Percentiles rank a stretch among this genome's conserved stretches.
Conservation (phyloP, 805 yeast species). For the Lachancea meyersii region DNA sequence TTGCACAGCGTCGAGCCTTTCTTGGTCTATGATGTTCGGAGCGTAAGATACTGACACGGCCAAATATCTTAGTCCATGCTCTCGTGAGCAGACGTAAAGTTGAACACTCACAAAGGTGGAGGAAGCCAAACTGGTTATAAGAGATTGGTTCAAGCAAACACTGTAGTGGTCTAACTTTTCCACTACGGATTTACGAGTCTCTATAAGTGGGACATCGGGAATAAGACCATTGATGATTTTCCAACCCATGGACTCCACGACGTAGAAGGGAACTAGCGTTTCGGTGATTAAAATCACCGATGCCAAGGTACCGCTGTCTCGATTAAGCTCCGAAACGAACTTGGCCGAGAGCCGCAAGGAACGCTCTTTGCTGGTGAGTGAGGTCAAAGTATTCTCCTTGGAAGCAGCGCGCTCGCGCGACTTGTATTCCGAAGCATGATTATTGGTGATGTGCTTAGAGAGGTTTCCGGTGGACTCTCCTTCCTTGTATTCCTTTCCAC, state of each 20-base stretch:
- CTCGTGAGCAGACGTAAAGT: conserved; percentile 5
- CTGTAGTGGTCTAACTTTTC: conserved; percentile 5
- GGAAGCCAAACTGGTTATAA: not conserved
- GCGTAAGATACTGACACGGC: conserved; percentile 10
- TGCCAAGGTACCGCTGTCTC: conserved; percentile 8
- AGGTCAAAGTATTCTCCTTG: conserved; percentile 4
- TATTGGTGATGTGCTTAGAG: conserved; percentile 10
- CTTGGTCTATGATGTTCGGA: conserved; percentile 6
- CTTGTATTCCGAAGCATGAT: conserved; percentile 6
- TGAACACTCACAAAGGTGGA: conserved; percentile 7
- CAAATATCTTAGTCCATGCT: conserved; percentile 2
- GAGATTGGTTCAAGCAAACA: conserved; percentile 4
- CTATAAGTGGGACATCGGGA: conserved; percentile 6
- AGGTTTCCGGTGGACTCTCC: conserved; percentile 13
- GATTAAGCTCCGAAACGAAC: conserved; percentile 5
- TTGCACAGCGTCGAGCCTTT: not conserved
- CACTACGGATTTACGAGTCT: conserved; percentile 6
- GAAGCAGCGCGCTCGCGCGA: conserved; percentile 8
- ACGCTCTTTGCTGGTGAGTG: conserved; percentile 7
- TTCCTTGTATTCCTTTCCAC: conserved; percentile 11
- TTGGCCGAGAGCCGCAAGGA: conserved; percentile 5
- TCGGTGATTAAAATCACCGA: conserved; percentile 6
- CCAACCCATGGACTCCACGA: conserved; percentile 9
- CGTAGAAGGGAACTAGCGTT: conserved; percentile 5
- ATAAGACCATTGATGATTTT: conserved; percentile 6